Conservation (phyloP, 2,329 filamentous ascomycete species). For the Aspergillus sp. region DNA sequence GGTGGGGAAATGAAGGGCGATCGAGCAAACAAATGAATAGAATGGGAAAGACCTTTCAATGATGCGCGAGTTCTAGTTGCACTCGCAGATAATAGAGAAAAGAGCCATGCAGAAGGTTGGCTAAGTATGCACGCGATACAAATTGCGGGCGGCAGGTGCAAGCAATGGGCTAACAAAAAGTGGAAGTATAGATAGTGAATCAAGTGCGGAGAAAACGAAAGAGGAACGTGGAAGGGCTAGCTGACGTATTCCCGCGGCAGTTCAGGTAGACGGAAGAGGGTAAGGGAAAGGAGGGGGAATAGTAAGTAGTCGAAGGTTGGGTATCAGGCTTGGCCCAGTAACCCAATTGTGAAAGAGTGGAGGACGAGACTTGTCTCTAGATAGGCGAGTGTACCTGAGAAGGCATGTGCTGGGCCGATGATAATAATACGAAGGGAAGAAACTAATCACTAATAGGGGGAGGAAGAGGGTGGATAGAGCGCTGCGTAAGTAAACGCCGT, state of each 20-base stretch:
- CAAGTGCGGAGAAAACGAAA: constrained; percentile 10
- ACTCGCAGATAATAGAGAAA: constrained; percentile 22
- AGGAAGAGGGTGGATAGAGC: not conserved
- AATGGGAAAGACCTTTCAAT: constrained; percentile 15
- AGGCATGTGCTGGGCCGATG: constrained; percentile 9
- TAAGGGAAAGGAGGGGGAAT: constrained; percentile 4
- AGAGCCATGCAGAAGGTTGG: constrained; percentile 33
- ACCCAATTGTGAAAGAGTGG: constrained; percentile 16
- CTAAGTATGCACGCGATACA: constrained; percentile 30
- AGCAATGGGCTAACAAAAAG: constrained; percentile 2
- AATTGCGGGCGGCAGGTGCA: constrained; percentile 21
- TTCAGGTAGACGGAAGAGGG: constrained; percentile 2
- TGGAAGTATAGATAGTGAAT: constrained; percentile 12
- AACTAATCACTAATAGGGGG: constrained; percentile 6
- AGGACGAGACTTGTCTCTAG: constrained; percentile 9
- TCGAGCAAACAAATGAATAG: constrained; percentile 7
- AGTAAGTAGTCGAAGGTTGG: constrained; percentile 2
- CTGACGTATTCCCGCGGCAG: not conserved
- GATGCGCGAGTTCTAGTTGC: constrained; percentile 24
- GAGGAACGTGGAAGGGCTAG: constrained; percentile 3
- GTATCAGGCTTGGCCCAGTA: constrained; percentile 12
- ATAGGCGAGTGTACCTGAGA: constrained; percentile 13
- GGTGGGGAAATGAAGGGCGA: constrained; percentile 7
- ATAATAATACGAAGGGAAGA: constrained; percentile 1
- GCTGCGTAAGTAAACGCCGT: constrained; percentile 8